phyloP scores from a whole-genome alignment of 2,329 filamentous ascomycete genomes.

The Exophiala oligosperma region DNA sequence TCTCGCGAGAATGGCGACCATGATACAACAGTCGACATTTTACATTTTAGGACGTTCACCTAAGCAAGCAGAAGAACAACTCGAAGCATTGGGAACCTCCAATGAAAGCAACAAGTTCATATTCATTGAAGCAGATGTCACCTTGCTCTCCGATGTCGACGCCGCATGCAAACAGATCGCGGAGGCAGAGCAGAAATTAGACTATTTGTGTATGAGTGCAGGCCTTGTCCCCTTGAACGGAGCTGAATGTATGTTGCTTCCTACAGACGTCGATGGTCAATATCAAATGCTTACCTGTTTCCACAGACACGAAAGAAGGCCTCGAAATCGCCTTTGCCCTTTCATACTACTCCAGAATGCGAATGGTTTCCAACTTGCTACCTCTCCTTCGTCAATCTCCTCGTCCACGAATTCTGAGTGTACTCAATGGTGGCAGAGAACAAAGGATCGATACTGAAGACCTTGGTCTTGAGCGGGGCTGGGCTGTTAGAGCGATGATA shows the following conservation, averaged over 20 bases:
- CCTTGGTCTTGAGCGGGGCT: conserved; percentile 40
- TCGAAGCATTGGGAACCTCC: not conserved
- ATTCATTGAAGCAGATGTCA: not conserved
- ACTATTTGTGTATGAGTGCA: not conserved
- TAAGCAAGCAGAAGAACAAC: not conserved
- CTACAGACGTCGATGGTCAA: not conserved
- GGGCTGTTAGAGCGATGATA: conserved; percentile 39
- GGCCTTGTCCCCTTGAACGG: not conserved
- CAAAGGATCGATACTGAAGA: conserved; percentile 48
- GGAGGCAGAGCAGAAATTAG: not conserved
- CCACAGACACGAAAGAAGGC: conserved; percentile 44
- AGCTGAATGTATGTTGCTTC: not conserved
- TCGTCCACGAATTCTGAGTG: conserved; percentile 49
- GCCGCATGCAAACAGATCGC: not conserved
- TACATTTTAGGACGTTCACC: not conserved
- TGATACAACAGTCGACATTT: not conserved
- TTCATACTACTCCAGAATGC: conserved; percentile 58
- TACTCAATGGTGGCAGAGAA: conserved; percentile 55
- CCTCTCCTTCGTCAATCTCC: conserved; percentile 36
- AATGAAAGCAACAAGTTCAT: not conserved
- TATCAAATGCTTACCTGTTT: not conserved
- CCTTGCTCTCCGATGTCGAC: not conserved
- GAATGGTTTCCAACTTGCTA: conserved; percentile 59
- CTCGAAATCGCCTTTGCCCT: conserved; percentile 54
- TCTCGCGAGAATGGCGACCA: not conserved